Evolutionary conservation across 2,329 filamentous ascomycete genomes (phyloP).

Genomic region (Trichoderma endophyticum): DNA sequence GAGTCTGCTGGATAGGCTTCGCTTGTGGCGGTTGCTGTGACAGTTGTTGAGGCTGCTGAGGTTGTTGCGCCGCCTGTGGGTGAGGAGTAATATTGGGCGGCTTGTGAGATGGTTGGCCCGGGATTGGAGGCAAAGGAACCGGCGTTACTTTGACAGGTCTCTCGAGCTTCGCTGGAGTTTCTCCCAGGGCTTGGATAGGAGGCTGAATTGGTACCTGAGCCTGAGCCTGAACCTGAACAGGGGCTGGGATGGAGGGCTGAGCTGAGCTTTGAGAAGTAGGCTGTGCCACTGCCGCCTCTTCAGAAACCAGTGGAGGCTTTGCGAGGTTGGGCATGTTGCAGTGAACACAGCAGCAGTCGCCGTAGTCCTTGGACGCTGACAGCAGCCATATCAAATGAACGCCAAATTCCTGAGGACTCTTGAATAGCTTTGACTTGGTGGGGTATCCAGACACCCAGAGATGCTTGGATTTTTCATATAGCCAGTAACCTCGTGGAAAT

Average conservation of each 20-base stretch:
- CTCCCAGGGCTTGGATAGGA: conserved; percentile 23
- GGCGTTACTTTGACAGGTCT: conserved; percentile 36
- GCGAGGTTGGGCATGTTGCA: conserved; percentile 38
- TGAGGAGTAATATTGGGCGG: conserved; percentile 24
- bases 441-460: conserved; percentile 51
- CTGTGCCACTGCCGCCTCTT: conserved; percentile 26
- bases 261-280: conserved; percentile 21
- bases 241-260: background rate
- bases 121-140: conserved; percentile 36
- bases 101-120: conserved; percentile 35
- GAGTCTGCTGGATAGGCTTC: background rate
- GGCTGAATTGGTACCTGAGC: background rate
- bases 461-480: conserved; percentile 48
- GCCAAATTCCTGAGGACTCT: conserved; percentile 52
- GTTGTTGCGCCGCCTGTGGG: conserved; percentile 21
- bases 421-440: conserved; percentile 47
- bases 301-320: conserved; percentile 26
- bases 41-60: conserved; percentile 20
- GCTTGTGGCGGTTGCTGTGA: conserved; percentile 7
- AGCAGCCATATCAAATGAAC: conserved; percentile 52
- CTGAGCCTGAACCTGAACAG: background rate
- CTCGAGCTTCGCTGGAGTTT: conserved; percentile 23
- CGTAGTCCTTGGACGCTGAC: conserved; percentile 45
- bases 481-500: conserved; percentile 46
- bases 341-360: conserved; percentile 50